phyloP scores from a whole-genome alignment of 108 stramenopile genomes.

The Cyclostephanos invisitatus region DNA sequence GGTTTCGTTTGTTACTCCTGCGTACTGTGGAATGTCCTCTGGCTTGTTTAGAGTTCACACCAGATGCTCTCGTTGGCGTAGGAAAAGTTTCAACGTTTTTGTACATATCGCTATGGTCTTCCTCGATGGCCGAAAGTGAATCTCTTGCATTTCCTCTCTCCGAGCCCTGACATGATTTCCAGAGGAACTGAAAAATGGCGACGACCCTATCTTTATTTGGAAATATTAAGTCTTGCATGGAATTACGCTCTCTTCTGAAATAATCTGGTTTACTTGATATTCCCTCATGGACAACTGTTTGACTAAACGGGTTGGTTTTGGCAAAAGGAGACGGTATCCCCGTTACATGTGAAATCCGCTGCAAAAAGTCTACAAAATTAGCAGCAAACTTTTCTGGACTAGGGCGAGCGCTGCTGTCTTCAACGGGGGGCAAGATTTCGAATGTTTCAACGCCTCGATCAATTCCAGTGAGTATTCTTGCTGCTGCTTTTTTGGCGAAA shows the following conservation, averaged over 20 bases:
- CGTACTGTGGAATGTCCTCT: constrained; percentile 26
- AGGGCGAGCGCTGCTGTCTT: constrained; percentile 7
- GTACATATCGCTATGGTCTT: constrained; percentile 8
- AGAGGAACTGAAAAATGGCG: constrained; percentile 32
- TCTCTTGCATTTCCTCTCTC: not conserved
- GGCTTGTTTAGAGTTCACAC: not conserved
- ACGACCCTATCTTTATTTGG: constrained; percentile 28
- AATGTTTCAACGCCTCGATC: constrained; percentile 39
- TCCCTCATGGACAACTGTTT: constrained; percentile 42
- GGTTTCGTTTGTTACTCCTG: constrained; percentile 44
- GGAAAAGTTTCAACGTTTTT: not conserved
- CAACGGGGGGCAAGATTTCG: constrained; percentile 17
- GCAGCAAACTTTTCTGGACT: constrained; percentile 56
- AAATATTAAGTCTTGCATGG: constrained; percentile 48
- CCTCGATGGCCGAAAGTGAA: constrained; percentile 7
- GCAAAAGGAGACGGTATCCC: constrained; percentile 58
- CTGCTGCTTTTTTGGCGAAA: constrained; percentile 31
- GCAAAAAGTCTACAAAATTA: constrained; percentile 67
- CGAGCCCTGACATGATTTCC: constrained; percentile 11
- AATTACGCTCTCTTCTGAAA: constrained; percentile 26
- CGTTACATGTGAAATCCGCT: constrained; percentile 46
- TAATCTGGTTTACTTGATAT: constrained; percentile 18
- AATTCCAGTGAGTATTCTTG: constrained; percentile 29
- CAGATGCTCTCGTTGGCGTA: constrained; percentile 7
- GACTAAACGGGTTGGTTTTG: constrained; percentile 56